Evolutionary conservation across 2,329 filamentous ascomycete species (phyloP), one percentile per base, ranked within the genome.

Genomic region (Pyrenophora tritici-repentis): DNA sequence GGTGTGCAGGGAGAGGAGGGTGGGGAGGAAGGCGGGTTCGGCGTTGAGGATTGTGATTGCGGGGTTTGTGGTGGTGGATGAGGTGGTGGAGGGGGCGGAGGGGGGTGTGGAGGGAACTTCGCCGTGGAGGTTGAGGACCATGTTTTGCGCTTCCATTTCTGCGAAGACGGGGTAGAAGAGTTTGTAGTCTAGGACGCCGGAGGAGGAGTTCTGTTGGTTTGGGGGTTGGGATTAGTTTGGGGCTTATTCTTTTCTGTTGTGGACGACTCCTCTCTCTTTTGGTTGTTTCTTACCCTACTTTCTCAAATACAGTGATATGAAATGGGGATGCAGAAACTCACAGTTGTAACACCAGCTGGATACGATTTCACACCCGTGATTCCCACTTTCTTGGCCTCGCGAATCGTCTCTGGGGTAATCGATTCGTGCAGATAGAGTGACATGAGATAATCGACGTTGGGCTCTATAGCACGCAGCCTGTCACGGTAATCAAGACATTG

Each of bases 121-220:
- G 59, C 92, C 93, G 72, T 97, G 92, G n/a, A 97, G 79, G 76
- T 97, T 97, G 35, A 95, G 81, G n/a, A 95, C 83, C 70, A 96
- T 79, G 60, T 87, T 86, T 60, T 91, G 84, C 53, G 86, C 78
- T 70, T 96, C 88, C 92, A 97, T 97, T 59, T 90, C 89, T n/a
- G 81, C 83, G 68, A 97, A 96, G 12, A 93, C 89, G 6, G 85
- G 83, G 68, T 89, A 88, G 75, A 90, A 93, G 26, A 80, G 76
- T 53, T 86, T 84, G 65, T 90, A 84, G 49, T 85, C 83, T 13
- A 88, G 77, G 18, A 92, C 88, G 10, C 89, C 90, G 20, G 83
- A 84, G 31, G 79, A 78, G 3, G 82, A 85, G 66, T 86, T 85
- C 59, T 70, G 29, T 3, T 6, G n/a, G 9, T 3, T 12, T n/a